Conservation (phyloP, 2,329 filamentous ascomycete genomes). For the Sphaerulina populicola region DNA sequence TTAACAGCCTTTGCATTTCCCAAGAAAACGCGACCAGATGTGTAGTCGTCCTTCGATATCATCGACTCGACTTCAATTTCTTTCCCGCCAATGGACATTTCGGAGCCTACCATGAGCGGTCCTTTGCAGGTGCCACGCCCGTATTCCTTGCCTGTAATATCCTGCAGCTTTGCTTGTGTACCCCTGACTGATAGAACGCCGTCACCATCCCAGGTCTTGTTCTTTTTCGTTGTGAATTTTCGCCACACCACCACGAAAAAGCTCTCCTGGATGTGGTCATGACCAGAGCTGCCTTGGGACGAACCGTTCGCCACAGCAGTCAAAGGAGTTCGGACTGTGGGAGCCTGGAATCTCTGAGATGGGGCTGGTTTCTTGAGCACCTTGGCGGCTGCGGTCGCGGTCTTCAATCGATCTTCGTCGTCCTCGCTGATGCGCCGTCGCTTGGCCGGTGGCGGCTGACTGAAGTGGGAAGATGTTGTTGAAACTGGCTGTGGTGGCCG, state of each 20-base stretch:
- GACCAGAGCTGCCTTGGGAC: conserved; percentile 9
- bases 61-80: conserved; percentile 60
- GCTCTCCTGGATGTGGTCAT: conserved; percentile 26
- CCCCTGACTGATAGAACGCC: conserved; percentile 52
- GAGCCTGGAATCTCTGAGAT: conserved; percentile 21
- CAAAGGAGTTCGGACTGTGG: conserved; percentile 27
- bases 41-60: conserved; percentile 49
- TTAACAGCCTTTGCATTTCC: conserved; percentile 22
- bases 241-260: conserved; percentile 48
- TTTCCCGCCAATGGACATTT: conserved; percentile 56
- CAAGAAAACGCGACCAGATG: conserved; percentile 27
- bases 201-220: conserved; percentile 71
- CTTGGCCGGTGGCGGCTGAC: conserved; percentile 35
- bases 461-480: conserved; percentile 2
- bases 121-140: conserved; percentile 50
- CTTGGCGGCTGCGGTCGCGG: conserved; percentile 23
- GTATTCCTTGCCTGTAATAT: conserved; percentile 56
- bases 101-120: conserved; percentile 52
- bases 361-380: conserved; percentile 28
- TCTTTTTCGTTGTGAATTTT: conserved; percentile 62
- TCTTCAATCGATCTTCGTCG: conserved; percentile 20
- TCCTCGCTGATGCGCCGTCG: conserved; percentile 35
- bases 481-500: conserved; percentile 7
- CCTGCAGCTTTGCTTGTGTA: conserved; percentile 53
- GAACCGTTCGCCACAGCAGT: conserved; percentile 23